These are phyloP conservation scores for Rubroboletus pulcherrimus DNA, from an alignment of 768 basidiomycete species.

Conservation along the genomic window DNA sequence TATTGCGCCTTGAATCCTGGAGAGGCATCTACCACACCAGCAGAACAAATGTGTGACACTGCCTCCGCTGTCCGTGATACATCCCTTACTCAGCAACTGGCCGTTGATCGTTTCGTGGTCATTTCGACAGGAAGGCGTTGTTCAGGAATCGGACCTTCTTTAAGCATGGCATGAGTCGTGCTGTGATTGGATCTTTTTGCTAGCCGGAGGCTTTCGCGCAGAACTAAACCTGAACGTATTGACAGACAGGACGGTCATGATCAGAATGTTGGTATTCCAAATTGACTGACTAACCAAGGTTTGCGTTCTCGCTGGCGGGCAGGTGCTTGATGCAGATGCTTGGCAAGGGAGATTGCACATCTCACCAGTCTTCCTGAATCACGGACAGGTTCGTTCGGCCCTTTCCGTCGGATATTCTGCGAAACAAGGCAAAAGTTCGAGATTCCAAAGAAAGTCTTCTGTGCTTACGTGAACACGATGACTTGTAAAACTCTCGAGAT, in stretches of 20 bases:
- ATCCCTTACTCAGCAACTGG: not conserved
- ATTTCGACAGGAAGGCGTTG: not conserved
- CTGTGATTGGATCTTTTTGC: constrained; percentile 7
- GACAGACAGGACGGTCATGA: not conserved
- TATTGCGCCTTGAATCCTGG: not conserved
- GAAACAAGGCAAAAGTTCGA: not conserved
- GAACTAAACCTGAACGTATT: not conserved
- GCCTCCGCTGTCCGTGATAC: not conserved
- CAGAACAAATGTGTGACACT: not conserved
- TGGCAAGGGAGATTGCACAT: not conserved
- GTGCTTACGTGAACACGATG: constrained; percentile 4
- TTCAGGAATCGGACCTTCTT: not conserved
- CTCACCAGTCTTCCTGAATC: not conserved
- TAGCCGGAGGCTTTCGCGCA: not conserved
- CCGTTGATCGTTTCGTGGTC: not conserved
- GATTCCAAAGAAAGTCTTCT: not conserved
- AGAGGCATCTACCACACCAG: not conserved
- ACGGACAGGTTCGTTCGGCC: not conserved
- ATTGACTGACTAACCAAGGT: constrained; percentile 7
- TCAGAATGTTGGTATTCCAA: constrained; percentile 2
- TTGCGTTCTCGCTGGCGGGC: not conserved
- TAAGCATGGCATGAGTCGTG: not conserved
- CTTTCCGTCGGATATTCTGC: not conserved
- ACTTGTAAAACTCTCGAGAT: not conserved
- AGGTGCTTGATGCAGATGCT: not conserved